A percentile compares a stretch with the other conserved stretches of the same genome.
These are phyloP conservation scores for Neonectria hederae DNA, from an alignment of 2,329 filamentous ascomycete genomes.

Conservation along the genomic window DNA sequence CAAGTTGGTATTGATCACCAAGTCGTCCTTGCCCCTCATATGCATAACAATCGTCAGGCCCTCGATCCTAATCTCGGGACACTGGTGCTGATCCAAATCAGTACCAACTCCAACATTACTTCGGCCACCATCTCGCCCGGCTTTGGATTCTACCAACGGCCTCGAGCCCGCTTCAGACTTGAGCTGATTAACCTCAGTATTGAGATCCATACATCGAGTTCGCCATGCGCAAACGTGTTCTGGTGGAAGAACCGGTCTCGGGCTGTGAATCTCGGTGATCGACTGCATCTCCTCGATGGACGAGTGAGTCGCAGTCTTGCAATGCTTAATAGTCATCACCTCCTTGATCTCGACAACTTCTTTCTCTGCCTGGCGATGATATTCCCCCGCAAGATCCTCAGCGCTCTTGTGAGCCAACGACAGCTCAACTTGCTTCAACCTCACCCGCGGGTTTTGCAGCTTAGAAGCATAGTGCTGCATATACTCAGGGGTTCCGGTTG, in stretches of 20 bases:
- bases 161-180: constrained; percentile 50
- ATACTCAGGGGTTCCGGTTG: background rate
- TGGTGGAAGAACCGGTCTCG: constrained; percentile 48
- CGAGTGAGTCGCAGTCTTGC: constrained; percentile 17
- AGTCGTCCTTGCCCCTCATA: constrained; percentile 58
- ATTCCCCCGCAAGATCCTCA: constrained; percentile 30
- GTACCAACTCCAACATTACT: constrained; percentile 35
- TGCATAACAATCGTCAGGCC: constrained; percentile 63
- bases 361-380: constrained; percentile 2
- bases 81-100: constrained; percentile 32
- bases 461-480: constrained; percentile 12
- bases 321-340: constrained; percentile 1
- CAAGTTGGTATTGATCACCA: constrained; percentile 62
- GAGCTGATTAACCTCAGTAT: constrained; percentile 53
- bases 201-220: constrained; percentile 52
- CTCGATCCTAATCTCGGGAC: constrained; percentile 55
- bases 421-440: constrained; percentile 42
- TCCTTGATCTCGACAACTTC: constrained; percentile 11
- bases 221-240: constrained; percentile 56
- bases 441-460: constrained; percentile 33
- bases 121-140: constrained; percentile 20
- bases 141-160: constrained; percentile 19
- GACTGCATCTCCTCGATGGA: constrained; percentile 19
- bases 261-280: constrained; percentile 43
- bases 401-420: constrained; percentile 38